A percentile compares a stretch with the other conserved stretches of the same genome.
phyloP scores from a whole-genome alignment of 2,329 filamentous ascomycete species.

The Talaromyces pinophilus region DNA sequence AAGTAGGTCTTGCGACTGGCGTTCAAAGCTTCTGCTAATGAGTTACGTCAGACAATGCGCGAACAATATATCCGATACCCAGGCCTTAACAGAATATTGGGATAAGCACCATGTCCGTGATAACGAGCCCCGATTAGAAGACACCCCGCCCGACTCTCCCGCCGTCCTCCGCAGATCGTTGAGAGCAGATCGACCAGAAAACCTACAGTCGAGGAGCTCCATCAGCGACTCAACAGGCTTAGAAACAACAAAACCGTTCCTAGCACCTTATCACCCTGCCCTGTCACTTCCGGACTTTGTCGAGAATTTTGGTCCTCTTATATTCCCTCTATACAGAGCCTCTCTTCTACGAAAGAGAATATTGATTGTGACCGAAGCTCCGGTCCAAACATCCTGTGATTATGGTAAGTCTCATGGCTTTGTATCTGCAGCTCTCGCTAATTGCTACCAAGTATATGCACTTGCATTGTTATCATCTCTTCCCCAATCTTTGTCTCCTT shows the following conservation, averaged over 20 bases:
- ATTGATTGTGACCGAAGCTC: conserved; percentile 79
- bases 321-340: conserved; percentile 88
- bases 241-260: conserved; percentile 53
- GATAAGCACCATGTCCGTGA: conserved; percentile 47
- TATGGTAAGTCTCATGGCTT: conserved; percentile 63
- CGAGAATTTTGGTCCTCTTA: conserved; percentile 81
- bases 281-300: conserved; percentile 76
- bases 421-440: conserved; percentile 24
- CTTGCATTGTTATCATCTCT: conserved; percentile 91
- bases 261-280: conserved; percentile 81
- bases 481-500: conserved; percentile 69
- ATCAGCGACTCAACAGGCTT: conserved; percentile 47
- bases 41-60: conserved; percentile 54
- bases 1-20: conserved; percentile 50
- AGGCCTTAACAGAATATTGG: conserved; percentile 79
- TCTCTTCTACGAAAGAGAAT: conserved; percentile 85
- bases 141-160: conserved; percentile 57
- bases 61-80: conserved; percentile 62
- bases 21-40: conserved; percentile 25
- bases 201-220: conserved; percentile 37
- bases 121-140: conserved; percentile 39
- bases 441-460: conserved; percentile 70
- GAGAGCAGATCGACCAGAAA: conserved; percentile 47
- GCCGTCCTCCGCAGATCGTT: conserved; percentile 54
- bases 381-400: conserved; percentile 82